Percentiles rank a stretch among this genome's conserved stretches.
Conservation (phyloP, 2,329 filamentous ascomycete species). For the Fusarium poae region DNA sequence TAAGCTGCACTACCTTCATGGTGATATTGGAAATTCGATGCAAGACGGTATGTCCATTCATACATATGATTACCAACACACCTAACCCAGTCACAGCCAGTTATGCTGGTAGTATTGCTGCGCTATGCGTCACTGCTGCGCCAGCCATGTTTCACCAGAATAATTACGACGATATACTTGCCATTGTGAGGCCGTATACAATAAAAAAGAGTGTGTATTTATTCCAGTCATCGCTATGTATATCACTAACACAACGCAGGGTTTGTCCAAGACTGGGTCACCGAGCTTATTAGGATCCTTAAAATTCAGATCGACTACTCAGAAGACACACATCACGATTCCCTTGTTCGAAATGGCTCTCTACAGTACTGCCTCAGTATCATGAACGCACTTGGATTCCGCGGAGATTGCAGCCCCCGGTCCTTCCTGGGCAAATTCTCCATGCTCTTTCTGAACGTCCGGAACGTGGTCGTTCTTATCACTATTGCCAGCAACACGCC, state of each 20-base stretch:
- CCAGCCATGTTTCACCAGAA: slow-evolving; percentile 60
- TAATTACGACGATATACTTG: slow-evolving; percentile 79
- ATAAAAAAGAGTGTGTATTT: slow-evolving; percentile 51
- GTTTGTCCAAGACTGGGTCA: slow-evolving; percentile 72
- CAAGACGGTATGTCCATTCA: slow-evolving; percentile 60
- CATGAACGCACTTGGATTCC: slow-evolving; percentile 82
- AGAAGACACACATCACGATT: slow-evolving; percentile 77
- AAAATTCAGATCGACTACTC: slow-evolving; percentile 85
- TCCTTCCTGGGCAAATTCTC: slow-evolving; percentile 79
- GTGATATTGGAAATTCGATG: slow-evolving; percentile 62
- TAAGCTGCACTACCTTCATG: slow-evolving; percentile 63
- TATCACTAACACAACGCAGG: slow-evolving; percentile 55
- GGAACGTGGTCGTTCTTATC: slow-evolving; percentile 76
- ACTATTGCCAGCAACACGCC: slow-evolving; percentile 72
- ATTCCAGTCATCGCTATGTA: too few species aligned
- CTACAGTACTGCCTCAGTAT: slow-evolving; percentile 84
- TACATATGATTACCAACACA: neutral
- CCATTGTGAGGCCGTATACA: slow-evolving; percentile 68
- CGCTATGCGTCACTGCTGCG: slow-evolving; percentile 67
- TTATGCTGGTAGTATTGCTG: slow-evolving; percentile 71
- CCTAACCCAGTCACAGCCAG: slow-evolving; percentile 57
- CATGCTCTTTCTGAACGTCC: slow-evolving; percentile 79
- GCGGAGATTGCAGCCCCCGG: slow-evolving; percentile 71
- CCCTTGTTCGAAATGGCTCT: slow-evolving; percentile 77
- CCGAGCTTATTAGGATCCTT: slow-evolving; percentile 76